phyloP scores from a whole-genome alignment of 805 yeast species.

The Barnettozyma sp. region DNA sequence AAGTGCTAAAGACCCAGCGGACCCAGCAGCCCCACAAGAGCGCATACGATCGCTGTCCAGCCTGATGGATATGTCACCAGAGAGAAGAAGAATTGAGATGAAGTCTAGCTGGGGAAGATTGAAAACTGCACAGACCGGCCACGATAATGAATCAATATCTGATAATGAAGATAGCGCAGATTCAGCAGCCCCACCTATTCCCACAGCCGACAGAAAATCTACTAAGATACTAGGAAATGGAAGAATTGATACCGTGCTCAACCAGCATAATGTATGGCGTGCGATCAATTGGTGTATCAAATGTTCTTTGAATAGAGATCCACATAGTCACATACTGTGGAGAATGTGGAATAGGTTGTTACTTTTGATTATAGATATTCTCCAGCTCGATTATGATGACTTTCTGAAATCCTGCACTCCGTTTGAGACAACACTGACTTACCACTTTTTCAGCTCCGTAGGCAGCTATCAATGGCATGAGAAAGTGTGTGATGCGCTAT shows the following conservation, averaged over 20 bases:
- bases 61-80: slow-evolving; percentile 18
- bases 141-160: background rate
- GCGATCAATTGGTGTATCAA: slow-evolving; percentile 27
- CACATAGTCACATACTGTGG: slow-evolving; percentile 13
- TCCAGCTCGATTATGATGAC: slow-evolving; percentile 11
- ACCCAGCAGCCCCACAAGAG: background rate
- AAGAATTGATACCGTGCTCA: slow-evolving; percentile 22
- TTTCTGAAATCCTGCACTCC: background rate
- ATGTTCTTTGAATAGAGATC: slow-evolving; percentile 17
- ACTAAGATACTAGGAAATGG: slow-evolving; percentile 21
- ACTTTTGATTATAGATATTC: slow-evolving; percentile 15
- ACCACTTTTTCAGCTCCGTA: slow-evolving; percentile 10
- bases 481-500: slow-evolving; percentile 12
- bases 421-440: slow-evolving; percentile 7
- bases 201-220: slow-evolving; percentile 16
- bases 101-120: too few relatives aligned
- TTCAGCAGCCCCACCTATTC: slow-evolving; percentile 4
- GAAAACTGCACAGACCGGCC: too few relatives aligned
- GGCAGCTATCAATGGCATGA: slow-evolving; percentile 12
- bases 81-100: slow-evolving; percentile 15
- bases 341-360: slow-evolving; percentile 21
- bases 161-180: slow-evolving; percentile 8
- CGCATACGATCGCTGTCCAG: background rate
- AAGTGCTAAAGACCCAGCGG: too few relatives aligned
- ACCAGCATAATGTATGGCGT: slow-evolving; percentile 21